Evolutionary conservation across 805 yeast genomes (phyloP).

Genomic region (Candida parachauliodes): DNA sequence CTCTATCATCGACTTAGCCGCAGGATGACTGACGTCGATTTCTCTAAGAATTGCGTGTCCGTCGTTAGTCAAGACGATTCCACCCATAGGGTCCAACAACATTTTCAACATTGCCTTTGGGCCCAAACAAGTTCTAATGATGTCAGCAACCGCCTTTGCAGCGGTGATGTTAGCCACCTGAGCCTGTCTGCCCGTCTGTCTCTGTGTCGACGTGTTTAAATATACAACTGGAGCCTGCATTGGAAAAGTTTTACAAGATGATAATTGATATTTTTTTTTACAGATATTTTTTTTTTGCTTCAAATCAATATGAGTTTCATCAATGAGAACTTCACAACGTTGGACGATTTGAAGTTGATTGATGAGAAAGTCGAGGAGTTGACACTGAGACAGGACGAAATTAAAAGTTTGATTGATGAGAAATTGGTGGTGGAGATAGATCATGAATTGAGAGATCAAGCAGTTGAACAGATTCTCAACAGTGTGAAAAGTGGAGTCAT

Average conservation of each 20-base stretch:
- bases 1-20: slow-evolving; percentile 98
- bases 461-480: not conserved
- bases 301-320: slow-evolving; percentile 16
- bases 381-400: slow-evolving; percentile 14
- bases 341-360: slow-evolving; percentile 30
- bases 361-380: slow-evolving; percentile 24
- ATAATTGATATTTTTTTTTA: not conserved
- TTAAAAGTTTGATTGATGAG: slow-evolving; percentile 3
- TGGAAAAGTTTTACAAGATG: slow-evolving; percentile 10
- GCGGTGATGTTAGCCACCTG: slow-evolving; percentile 97
- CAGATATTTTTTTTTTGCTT: not conserved
- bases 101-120: slow-evolving; percentile 99
- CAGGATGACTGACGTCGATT: slow-evolving; percentile 97
- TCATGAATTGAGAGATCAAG: not conserved
- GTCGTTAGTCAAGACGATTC: slow-evolving; percentile 94
- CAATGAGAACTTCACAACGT: slow-evolving; percentile 29
- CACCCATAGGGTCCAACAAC: slow-evolving; percentile 96
- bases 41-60: slow-evolving; percentile 98
- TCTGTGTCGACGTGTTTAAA: slow-evolving; percentile 75
- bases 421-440: not conserved
- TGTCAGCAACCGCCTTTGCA: slow-evolving; percentile 98
- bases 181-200: slow-evolving; percentile 96
- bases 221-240: slow-evolving; percentile 50
- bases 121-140: slow-evolving; percentile 95
- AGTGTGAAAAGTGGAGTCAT: not conserved